Conservation (phyloP, 768 basidiomycete species). For the Suillus cothurnatus region DNA sequence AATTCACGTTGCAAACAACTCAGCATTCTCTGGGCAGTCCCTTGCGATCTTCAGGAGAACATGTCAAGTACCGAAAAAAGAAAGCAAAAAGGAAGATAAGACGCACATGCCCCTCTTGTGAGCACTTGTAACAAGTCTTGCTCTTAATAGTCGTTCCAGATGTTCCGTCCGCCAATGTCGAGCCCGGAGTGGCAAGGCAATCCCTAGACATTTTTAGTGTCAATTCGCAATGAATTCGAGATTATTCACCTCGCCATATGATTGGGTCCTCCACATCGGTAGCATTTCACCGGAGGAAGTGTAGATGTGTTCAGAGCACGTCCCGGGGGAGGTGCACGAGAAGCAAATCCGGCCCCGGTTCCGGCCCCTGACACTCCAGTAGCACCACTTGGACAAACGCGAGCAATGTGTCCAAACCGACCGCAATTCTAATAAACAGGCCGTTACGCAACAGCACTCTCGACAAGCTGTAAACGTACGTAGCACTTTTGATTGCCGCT, state of each 20-base stretch:
- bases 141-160: constrained; percentile 59
- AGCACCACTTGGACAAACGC: constrained; percentile 62
- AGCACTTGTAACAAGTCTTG: constrained; percentile 89
- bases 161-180: constrained; percentile 47
- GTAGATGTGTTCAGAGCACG: constrained; percentile 75
- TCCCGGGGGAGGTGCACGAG: constrained; percentile 74
- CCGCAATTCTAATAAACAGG: constrained; percentile 64
- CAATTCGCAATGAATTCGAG: neutral
- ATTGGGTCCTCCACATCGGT: constrained; percentile 87
- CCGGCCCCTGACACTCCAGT: constrained; percentile 35
- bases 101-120: constrained; percentile 85
- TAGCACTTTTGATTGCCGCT: constrained; percentile 80
- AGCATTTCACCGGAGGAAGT: constrained; percentile 84
- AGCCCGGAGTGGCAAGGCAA: constrained; percentile 75
- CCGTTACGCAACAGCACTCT: neutral
- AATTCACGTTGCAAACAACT: constrained; percentile 52
- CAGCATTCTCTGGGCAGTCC: constrained; percentile 60
- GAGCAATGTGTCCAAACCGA: constrained; percentile 81
- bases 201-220: constrained; percentile 50
- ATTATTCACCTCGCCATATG: constrained; percentile 72
- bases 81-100: neutral
- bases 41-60: constrained; percentile 53
- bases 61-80: constrained; percentile 3
- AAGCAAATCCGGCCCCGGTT: constrained; percentile 46
- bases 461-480: constrained; percentile 45